Base-by-base conservation (phyloP, 2,329 filamentous ascomycete genomes). In the Macroventuria anomochaeta region DNA sequence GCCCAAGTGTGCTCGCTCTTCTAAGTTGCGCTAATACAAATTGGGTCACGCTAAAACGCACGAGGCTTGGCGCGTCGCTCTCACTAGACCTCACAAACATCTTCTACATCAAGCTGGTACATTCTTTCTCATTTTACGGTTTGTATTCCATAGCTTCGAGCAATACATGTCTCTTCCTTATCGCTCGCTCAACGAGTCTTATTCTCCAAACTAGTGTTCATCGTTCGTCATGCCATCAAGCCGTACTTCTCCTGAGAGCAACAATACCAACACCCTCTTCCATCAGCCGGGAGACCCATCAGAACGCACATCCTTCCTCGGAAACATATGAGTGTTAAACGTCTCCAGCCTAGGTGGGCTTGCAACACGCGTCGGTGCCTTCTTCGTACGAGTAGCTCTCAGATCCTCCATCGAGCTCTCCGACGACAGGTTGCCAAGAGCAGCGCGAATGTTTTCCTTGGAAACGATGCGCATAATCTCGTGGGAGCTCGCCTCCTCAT, bases 371-470 rank as follows among this genome's bases (percentile, higher is more conserved):
- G 23, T 0, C 39, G 55, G 38, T 18, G 44, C 29, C 28, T 37
- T 5, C 26, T 46, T 28, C 15, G 47, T 11, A 25, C 34, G 10
- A 46, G 32, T 29, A 11, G 40, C 36, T 5, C 20, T 20, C 10
- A 64, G 13, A 5, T 62, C 54, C n/a, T 70, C 66, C 3, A 37
- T 46, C 3, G 63, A 67, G 23, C 55, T 57, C 3, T 66, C 61
- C 3, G 48, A 53, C 5, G 67, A 67, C 20, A 62, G 15, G 31
- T 44, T 37, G 20, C 49, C 55, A 10, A 73, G 53, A 7, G 59
- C 64, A 18, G 62, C 57, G 12, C 70, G 69, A 21, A 74, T 72
- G 31, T 72, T 73, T 20, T 72, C 69, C 33, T 62, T 69, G 5
- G 70, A 72, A 2, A 74, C 59, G 34, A 71, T 70, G 15, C 67